Evolutionary conservation across 2,329 filamentous ascomycete species (phyloP).

Genomic region (Ceratocystis smalleyi): DNA sequence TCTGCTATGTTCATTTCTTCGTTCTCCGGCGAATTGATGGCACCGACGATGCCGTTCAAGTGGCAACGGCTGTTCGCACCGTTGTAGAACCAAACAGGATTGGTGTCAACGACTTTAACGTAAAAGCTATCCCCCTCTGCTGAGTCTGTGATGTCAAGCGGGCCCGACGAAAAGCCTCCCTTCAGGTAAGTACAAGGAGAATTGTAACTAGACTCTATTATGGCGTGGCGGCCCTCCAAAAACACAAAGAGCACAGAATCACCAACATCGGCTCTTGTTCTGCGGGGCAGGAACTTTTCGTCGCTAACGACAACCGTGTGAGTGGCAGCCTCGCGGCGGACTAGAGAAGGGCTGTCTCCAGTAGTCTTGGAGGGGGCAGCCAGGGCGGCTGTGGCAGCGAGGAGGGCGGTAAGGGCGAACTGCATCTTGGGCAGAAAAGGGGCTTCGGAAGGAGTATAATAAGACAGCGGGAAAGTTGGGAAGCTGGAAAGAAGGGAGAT

Average conservation of each 20-base stretch:
- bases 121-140: conserved; percentile 24
- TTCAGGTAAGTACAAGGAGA: conserved; percentile 25
- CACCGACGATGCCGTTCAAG: conserved; percentile 18
- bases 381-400: background rate
- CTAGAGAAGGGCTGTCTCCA: background rate
- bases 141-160: no score
- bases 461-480: no score
- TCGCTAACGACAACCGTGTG: background rate
- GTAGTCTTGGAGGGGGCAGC: background rate
- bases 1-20: background rate
- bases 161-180: background rate
- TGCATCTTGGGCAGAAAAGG: background rate
- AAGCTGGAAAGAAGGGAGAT: no score
- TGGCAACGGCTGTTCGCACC: conserved; percentile 18
- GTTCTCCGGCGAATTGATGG: conserved; percentile 20
- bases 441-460: no score
- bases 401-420: background rate
- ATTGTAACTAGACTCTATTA: conserved; percentile 30
- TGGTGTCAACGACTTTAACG: conserved; percentile 17
- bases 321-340: background rate
- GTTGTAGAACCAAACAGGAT: background rate
- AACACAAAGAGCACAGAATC: conserved; percentile 41
- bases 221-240: conserved; percentile 34
- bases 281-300: conserved; percentile 33
- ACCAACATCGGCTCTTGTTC: conserved; percentile 32